Conservation (phyloP, 306 rosid genomes). For the Hylodesmum podocarpum region DNA sequence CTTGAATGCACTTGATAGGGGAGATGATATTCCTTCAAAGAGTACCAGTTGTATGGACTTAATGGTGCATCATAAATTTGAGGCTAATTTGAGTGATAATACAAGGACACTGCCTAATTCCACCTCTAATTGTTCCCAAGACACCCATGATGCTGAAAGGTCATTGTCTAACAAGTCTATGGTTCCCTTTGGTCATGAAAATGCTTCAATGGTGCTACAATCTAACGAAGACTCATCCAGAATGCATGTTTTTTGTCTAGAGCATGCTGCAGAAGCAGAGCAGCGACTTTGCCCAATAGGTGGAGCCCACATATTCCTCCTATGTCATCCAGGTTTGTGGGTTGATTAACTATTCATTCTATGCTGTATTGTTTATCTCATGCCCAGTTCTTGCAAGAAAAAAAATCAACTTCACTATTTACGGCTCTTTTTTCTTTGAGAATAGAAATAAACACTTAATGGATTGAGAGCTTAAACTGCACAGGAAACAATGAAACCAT, state of each 20-base stretch:
- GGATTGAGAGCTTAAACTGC: slow-evolving; percentile 13
- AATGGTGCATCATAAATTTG: slow-evolving; percentile 32
- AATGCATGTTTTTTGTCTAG: slow-evolving; percentile 96
- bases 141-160: slow-evolving; percentile 48
- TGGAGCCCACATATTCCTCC: slow-evolving; percentile 78
- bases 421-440: not conserved
- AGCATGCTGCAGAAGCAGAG: slow-evolving; percentile 93
- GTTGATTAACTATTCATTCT: slow-evolving; percentile 18
- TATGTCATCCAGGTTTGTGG: slow-evolving; percentile 94
- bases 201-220: slow-evolving; percentile 45
- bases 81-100: slow-evolving; percentile 42
- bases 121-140: slow-evolving; percentile 38
- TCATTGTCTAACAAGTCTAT: slow-evolving; percentile 42
- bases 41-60: slow-evolving; percentile 25
- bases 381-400: slow-evolving; percentile 20
- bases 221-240: slow-evolving; percentile 83
- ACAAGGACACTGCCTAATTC: slow-evolving; percentile 36
- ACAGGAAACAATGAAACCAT: not conserved
- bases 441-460: not conserved
- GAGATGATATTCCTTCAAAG: slow-evolving; percentile 32
- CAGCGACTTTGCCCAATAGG: slow-evolving; percentile 87
- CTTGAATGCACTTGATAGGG: slow-evolving; percentile 26
- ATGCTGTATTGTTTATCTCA: slow-evolving; percentile 22
- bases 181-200: slow-evolving; percentile 40
- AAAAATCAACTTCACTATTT: not conserved